Percentiles rank a stretch among this genome's conserved stretches.
Evolutionary conservation across 2,329 filamentous ascomycete species (phyloP).

Genomic region (Fusarium sp.): DNA sequence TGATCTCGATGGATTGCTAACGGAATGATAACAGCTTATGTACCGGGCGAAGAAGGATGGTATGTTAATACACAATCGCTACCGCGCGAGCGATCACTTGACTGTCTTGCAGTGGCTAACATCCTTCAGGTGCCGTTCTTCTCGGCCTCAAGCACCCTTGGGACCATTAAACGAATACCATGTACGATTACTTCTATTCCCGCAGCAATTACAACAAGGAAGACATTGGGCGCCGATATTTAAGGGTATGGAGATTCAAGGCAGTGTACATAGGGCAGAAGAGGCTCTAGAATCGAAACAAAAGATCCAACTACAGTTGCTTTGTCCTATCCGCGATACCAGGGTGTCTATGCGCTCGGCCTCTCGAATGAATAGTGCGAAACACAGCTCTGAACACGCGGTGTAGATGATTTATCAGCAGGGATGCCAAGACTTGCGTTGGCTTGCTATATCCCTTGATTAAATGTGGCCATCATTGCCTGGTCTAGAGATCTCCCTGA

Average conservation of each 20-base stretch:
- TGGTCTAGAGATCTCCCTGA: no score
- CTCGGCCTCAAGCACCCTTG: conserved; percentile 97
- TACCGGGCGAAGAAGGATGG: conserved; percentile 98
- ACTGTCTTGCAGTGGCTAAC: conserved; percentile 23
- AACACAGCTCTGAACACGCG: conserved; percentile 79
- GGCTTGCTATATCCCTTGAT: conserved; percentile 75
- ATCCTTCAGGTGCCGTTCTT: conserved; percentile 75
- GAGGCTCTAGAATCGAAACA: conserved; percentile 34
- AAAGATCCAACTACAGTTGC: conserved; percentile 11
- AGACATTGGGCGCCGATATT: conserved; percentile 11
- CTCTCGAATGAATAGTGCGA: conserved; percentile 78
- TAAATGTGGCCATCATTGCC: conserved; percentile 69
- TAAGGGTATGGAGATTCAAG: conserved; percentile 14
- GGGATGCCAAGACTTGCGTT: conserved; percentile 77
- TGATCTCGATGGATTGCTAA: conserved; percentile 32
- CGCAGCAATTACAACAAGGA: conserved; percentile 25
- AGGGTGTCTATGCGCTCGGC: conserved; percentile 39
- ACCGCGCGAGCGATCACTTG: neutral
- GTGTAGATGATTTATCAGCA: conserved; percentile 61
- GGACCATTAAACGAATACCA: conserved; percentile 78
- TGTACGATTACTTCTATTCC: conserved; percentile 34
- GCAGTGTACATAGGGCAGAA: conserved; percentile 46
- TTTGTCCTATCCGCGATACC: neutral
- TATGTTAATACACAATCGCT: conserved; percentile 52
- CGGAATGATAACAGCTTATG: conserved; percentile 76